Evolutionary conservation across 306 rosid genomes (phyloP).

Genomic region (Prunus padus): DNA sequence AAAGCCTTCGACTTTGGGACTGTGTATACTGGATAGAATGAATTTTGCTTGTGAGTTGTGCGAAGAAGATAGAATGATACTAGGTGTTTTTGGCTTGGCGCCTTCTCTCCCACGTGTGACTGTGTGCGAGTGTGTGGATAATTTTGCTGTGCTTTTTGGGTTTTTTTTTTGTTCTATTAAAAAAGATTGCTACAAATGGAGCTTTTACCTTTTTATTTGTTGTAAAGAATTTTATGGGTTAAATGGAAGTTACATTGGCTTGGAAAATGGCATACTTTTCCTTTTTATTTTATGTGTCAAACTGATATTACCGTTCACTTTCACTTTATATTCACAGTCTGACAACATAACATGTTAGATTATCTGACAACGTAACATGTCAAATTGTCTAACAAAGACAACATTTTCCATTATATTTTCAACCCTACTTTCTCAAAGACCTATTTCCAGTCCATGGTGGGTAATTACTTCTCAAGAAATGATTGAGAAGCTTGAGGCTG

Average conservation of each 20-base stretch:
- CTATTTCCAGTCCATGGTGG: background rate
- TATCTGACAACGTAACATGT: background rate
- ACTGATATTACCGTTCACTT: too few species aligned
- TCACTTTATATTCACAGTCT: background rate
- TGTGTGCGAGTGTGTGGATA: background rate
- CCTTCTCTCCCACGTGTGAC: slow-evolving; percentile 21
- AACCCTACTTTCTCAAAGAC: background rate
- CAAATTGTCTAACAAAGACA: too few species aligned
- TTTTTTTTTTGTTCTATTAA: background rate
- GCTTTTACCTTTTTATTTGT: background rate
- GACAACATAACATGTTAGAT: background rate
- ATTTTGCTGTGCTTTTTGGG: background rate
- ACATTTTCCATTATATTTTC: too few species aligned
- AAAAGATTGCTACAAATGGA: background rate
- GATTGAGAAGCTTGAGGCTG: background rate
- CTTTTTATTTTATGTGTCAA: too few species aligned
- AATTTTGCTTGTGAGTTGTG: background rate
- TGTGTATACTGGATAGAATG: slow-evolving; percentile 8
- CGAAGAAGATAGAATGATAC: slow-evolving; percentile 14
- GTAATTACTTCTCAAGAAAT: background rate
- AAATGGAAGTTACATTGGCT: too few species aligned
- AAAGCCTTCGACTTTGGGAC: slow-evolving; percentile 18
- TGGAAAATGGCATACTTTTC: too few species aligned
- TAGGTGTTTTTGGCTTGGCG: slow-evolving; percentile 28
- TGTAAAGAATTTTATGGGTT: too few species aligned